Evolutionary conservation across 768 basidiomycete species (phyloP), one percentile per base, ranked within the genome.

Genomic region (Leccinum imitatum): DNA sequence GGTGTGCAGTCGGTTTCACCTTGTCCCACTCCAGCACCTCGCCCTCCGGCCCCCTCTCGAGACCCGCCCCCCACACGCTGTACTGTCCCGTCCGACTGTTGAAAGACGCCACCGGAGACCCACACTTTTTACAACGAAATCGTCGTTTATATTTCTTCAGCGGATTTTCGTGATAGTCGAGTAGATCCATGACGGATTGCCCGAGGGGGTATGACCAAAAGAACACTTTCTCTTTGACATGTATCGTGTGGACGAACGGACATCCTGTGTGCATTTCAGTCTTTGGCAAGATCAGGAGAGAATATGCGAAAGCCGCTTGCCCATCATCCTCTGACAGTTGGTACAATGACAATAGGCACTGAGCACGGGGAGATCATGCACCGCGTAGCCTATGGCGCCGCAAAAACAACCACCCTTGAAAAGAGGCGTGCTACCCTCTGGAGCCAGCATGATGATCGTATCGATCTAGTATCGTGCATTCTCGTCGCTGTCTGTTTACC

Each of bases 261-360:
- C 80, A 82, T 4, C 64, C 60, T 54, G 44, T 57, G 47, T 31
- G 23, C 3, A 11, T n/a, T 31, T 66, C 37, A 63, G 56, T 41
- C n/a, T 35, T 48, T 11, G 19, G 11, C 21, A 8, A 27, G 3
- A 15, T 21, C 17, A 27, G 27, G 5, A 50, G 7, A 48, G 35
- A 17, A 54, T 31, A 3, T 15, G 54, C 44, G 37, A 30, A 27
- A 52, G 61, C n/a, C 9, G n/a, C 76, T 59, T 67, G 82, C 86
- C 84, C 63, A 74, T 82, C 54, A 87, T 68, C 44, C 81, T 75
- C 70, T 89, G 88, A 65, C 89, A 90, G n/a, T 80, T 69, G 4
- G 84, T 84, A 67, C 89, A 90, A 66, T 90, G 89, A 62, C 86
- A 89, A 65, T 84, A 89, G 6, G 84, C 86, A 62, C 82, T 82